Evolutionary conservation across 2,329 filamentous ascomycete species (phyloP).

Genomic region (Penicillium expansum): DNA sequence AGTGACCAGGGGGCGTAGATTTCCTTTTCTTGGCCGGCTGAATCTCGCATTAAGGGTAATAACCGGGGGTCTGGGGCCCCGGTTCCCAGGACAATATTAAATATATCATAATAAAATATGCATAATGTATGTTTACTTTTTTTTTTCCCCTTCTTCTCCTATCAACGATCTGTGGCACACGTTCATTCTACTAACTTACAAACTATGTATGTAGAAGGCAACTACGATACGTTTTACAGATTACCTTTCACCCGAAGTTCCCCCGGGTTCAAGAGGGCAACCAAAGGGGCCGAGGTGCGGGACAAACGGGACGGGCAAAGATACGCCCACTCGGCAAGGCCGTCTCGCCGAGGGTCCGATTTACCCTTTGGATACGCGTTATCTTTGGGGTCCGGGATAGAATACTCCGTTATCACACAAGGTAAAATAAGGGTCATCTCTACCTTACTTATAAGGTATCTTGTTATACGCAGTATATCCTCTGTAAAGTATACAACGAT

Average conservation of each 20-base stretch:
- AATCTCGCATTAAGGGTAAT: constrained; percentile 2
- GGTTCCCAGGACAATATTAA: neutral
- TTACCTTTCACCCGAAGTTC: neutral
- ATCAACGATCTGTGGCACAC: neutral
- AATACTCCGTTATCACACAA: neutral
- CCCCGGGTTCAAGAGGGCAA: neutral
- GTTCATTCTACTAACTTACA: neutral
- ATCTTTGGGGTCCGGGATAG: neutral
- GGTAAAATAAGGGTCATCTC: no score
- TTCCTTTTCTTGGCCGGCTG: neutral
- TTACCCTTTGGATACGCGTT: constrained; percentile 7
- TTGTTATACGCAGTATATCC: no score
- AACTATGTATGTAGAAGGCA: neutral
- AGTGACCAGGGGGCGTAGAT: neutral
- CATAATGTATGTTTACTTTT: no score
- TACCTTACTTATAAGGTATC: no score
- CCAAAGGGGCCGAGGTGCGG: neutral
- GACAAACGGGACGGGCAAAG: constrained; percentile 13
- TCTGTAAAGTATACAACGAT: no score
- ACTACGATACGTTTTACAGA: neutral
- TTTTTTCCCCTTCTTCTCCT: no score
- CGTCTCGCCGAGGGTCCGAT: neutral
- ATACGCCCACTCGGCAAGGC: constrained; percentile 17
- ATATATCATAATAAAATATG: no score
- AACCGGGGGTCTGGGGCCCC: constrained; percentile 1